A percentile compares a stretch with the other conserved stretches of the same genome.
These are phyloP conservation scores for Withania somnifera DNA, from an alignment of 305 asterid species.

Conservation along the genomic window DNA sequence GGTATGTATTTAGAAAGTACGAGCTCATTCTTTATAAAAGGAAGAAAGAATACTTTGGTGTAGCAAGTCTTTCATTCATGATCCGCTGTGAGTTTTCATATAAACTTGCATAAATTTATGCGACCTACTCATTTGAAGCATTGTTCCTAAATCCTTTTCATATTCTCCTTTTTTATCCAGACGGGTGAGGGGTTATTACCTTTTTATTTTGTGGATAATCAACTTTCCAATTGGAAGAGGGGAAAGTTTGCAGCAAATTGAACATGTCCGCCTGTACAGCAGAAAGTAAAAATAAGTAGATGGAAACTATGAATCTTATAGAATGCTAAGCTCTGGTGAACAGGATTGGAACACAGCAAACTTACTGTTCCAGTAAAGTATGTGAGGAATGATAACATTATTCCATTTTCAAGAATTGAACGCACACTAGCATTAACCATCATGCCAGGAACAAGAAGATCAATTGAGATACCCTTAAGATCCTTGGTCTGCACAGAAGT, in stretches of 20 bases:
- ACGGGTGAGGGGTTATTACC: slow-evolving; percentile 29
- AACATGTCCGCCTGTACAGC: slow-evolving; percentile 69
- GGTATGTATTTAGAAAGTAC: background rate
- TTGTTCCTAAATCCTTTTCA: background rate
- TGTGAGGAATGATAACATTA: slow-evolving; percentile 76
- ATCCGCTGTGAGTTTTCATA: background rate
- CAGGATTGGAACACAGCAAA: slow-evolving; percentile 11
- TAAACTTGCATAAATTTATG: background rate
- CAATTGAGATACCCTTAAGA: slow-evolving; percentile 83
- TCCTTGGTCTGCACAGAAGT: slow-evolving; percentile 61
- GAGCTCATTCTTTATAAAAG: background rate
- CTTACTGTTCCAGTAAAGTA: slow-evolving; percentile 97
- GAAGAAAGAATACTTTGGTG: background rate
- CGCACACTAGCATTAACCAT: slow-evolving; percentile 87
- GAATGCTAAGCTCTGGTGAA: slow-evolving; percentile 3
- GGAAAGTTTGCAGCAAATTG: slow-evolving; percentile 58
- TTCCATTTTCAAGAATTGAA: slow-evolving; percentile 82
- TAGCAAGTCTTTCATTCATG: background rate
- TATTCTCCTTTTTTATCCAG: background rate
- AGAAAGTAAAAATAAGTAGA: slow-evolving; percentile 6
- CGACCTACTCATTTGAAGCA: background rate
- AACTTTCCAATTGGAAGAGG: slow-evolving; percentile 74
- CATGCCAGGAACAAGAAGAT: slow-evolving; percentile 98
- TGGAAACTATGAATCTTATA: slow-evolving; percentile 6
- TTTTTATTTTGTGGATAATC: slow-evolving; percentile 60